Percentiles rank a stretch among this genome's conserved stretches.
Evolutionary conservation across 768 basidiomycete genomes (phyloP).

Genomic region (Artomyces pyxidatus): DNA sequence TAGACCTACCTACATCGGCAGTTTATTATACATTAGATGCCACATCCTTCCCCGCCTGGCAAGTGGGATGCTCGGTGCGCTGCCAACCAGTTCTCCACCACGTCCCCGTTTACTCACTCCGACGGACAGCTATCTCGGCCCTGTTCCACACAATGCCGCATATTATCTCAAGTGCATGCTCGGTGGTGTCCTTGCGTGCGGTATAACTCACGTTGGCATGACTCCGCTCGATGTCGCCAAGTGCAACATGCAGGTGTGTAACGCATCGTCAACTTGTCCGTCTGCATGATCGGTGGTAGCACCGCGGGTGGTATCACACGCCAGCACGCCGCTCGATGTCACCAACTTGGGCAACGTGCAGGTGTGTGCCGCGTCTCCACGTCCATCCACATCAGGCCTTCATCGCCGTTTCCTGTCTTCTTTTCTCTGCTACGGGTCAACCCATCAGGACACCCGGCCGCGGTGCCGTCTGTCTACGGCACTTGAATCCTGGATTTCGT

Average conservation of each 20-base stretch:
- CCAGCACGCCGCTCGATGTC: too few species aligned
- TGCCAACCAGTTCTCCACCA: slow-evolving; percentile 6
- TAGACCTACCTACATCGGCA: background rate
- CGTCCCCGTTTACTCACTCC: slow-evolving; percentile 2
- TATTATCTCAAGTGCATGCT: slow-evolving; percentile 87
- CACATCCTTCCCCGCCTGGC: slow-evolving; percentile 38
- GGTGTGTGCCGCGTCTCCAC: too few species aligned
- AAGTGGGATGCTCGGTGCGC: slow-evolving; percentile 74
- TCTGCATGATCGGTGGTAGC: too few species aligned
- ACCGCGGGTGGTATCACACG: too few species aligned
- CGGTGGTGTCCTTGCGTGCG: slow-evolving; percentile 82
- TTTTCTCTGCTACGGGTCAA: too few species aligned
- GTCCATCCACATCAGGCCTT: too few species aligned
- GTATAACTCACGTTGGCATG: slow-evolving; percentile 81
- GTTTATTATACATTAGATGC: slow-evolving; percentile 32
- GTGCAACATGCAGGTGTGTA: slow-evolving; percentile 85
- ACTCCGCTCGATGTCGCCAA: slow-evolving; percentile 85
- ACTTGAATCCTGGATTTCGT: too few species aligned
- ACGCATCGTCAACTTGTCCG: too few species aligned
- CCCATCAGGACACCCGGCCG: too few species aligned
- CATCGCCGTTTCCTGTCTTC: too few species aligned
- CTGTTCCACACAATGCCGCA: slow-evolving; percentile 63
- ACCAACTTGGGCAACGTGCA: too few species aligned
- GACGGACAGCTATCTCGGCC: slow-evolving; percentile 46
- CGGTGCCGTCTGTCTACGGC: too few species aligned